These are phyloP conservation scores for Serpula lacrymans DNA, from an alignment of 768 basidiomycete species.

Conservation along the genomic window DNA sequence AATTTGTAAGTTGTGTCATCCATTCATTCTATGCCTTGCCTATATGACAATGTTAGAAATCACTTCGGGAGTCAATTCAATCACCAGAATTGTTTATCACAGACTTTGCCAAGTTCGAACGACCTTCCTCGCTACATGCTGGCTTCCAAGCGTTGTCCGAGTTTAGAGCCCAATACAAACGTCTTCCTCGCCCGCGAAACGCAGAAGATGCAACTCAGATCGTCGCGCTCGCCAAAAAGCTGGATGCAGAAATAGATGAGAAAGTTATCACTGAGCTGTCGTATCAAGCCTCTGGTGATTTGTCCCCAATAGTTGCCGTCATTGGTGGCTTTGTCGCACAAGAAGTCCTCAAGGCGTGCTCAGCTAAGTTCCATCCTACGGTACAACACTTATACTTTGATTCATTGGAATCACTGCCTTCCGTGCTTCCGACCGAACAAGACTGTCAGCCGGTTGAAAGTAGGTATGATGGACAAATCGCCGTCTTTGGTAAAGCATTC, in stretches of 20 bases:
- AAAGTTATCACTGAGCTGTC: slow-evolving; percentile 80
- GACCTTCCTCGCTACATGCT: slow-evolving; percentile 83
- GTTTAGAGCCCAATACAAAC: slow-evolving; percentile 60
- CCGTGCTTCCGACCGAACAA: slow-evolving; percentile 66
- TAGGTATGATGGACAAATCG: slow-evolving; percentile 93
- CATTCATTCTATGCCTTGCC: slow-evolving; percentile 2
- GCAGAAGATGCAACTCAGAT: slow-evolving; percentile 71
- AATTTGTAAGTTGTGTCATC: slow-evolving; percentile 67
- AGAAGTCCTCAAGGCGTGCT: slow-evolving; percentile 94
- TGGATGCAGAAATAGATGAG: slow-evolving; percentile 75
- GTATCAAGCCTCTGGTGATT: slow-evolving; percentile 88
- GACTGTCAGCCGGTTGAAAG: slow-evolving; percentile 81
- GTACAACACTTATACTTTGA: slow-evolving; percentile 96
- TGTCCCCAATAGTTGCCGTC: slow-evolving; percentile 89
- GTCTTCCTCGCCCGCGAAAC: slow-evolving; percentile 82
- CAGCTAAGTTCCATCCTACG: slow-evolving; percentile 97
- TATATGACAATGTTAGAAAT: slow-evolving; percentile 59
- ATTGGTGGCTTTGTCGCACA: slow-evolving; percentile 98
- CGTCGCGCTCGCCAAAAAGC: slow-evolving; percentile 73
- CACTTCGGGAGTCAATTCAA: slow-evolving; percentile 79
- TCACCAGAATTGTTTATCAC: slow-evolving; percentile 88
- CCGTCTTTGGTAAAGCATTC: slow-evolving; percentile 92
- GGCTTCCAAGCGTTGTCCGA: slow-evolving; percentile 92
- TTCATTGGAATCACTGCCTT: slow-evolving; percentile 91
- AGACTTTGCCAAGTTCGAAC: slow-evolving; percentile 97